Evolutionary conservation across 768 basidiomycete species (phyloP).

Genomic region (Mycena kentingensis): DNA sequence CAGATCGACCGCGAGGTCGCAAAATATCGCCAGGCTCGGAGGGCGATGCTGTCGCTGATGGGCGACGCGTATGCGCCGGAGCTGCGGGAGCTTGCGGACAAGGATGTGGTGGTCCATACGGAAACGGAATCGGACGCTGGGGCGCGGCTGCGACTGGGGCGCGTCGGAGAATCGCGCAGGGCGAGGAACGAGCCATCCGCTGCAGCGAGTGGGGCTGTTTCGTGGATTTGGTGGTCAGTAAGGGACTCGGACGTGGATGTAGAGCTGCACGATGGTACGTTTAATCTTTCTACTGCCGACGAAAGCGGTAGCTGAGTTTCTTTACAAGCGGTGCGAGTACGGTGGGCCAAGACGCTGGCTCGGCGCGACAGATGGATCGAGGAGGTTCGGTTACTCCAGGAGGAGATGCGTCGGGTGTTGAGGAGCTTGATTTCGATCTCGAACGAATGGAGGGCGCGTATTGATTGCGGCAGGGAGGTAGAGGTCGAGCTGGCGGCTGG

Average conservation of each 20-base stretch:
- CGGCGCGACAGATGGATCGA: slow-evolving; percentile 22
- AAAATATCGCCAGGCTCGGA: slow-evolving; percentile 1
- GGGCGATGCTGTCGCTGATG: neutral
- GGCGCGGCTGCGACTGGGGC: slow-evolving; percentile 2
- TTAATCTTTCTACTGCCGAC: neutral
- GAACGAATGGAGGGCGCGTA: neutral
- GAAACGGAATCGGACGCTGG: slow-evolving; percentile 7
- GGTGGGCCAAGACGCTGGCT: slow-evolving; percentile 25
- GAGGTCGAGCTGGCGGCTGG: neutral
- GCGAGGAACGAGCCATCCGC: neutral
- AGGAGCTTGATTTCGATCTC: neutral
- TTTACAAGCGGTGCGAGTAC: slow-evolving; percentile 18
- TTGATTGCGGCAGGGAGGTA: neutral
- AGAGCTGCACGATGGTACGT: slow-evolving; percentile 10
- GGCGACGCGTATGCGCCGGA: neutral
- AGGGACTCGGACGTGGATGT: slow-evolving; percentile 5
- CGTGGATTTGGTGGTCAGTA: slow-evolving; percentile 15
- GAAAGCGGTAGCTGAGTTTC: neutral
- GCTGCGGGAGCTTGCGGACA: neutral
- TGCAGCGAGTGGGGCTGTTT: neutral
- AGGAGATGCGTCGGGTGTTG: slow-evolving; percentile 23
- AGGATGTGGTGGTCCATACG: slow-evolving; percentile 5
- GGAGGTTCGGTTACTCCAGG: slow-evolving; percentile 21
- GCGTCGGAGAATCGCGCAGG: neutral
- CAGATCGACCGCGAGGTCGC: neutral